These are phyloP conservation scores for Colletotrichum caudatum DNA, from an alignment of 2,329 filamentous ascomycete species.

Conservation along the genomic window DNA sequence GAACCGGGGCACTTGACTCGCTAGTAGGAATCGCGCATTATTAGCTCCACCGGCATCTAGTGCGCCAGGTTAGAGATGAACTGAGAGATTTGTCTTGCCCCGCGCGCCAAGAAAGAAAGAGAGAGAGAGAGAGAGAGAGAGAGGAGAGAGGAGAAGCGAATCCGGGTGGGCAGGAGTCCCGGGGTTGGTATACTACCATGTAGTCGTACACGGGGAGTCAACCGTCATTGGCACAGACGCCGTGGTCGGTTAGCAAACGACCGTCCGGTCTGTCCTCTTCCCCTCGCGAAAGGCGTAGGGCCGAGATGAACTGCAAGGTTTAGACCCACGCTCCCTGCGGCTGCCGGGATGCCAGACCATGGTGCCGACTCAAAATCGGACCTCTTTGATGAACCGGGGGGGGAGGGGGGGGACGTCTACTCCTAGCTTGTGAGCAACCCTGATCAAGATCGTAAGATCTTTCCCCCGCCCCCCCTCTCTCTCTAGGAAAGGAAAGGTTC, in stretches of 20 bases:
- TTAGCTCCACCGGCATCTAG: slow-evolving; percentile 7
- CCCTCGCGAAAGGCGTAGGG: slow-evolving; percentile 11
- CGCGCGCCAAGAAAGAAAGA: not conserved
- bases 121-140: not conserved
- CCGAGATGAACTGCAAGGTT: slow-evolving; percentile 28
- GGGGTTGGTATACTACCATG: not conserved
- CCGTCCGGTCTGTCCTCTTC: slow-evolving; percentile 16
- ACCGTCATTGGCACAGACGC: slow-evolving; percentile 7
- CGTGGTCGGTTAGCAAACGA: slow-evolving; percentile 3
- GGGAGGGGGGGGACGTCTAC: not conserved
- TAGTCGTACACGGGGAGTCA: no score
- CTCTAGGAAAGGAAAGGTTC: not conserved
- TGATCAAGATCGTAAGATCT: not conserved
- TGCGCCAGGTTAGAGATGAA: not conserved
- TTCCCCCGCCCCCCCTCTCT: not conserved
- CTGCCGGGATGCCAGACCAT: slow-evolving; percentile 12
- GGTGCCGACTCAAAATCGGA: slow-evolving; percentile 27
- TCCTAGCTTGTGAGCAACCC: slow-evolving; percentile 3
- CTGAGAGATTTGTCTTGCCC: not conserved
- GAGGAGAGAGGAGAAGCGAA: not conserved
- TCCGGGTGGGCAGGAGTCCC: not conserved
- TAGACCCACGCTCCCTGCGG: slow-evolving; percentile 6
- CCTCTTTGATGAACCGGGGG: slow-evolving; percentile 9
- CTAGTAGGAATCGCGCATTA: not conserved
- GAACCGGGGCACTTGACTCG: slow-evolving; percentile 22